Evolutionary conservation across 768 basidiomycete genomes (phyloP).

Genomic region (Hemileccinum rubropunctum): DNA sequence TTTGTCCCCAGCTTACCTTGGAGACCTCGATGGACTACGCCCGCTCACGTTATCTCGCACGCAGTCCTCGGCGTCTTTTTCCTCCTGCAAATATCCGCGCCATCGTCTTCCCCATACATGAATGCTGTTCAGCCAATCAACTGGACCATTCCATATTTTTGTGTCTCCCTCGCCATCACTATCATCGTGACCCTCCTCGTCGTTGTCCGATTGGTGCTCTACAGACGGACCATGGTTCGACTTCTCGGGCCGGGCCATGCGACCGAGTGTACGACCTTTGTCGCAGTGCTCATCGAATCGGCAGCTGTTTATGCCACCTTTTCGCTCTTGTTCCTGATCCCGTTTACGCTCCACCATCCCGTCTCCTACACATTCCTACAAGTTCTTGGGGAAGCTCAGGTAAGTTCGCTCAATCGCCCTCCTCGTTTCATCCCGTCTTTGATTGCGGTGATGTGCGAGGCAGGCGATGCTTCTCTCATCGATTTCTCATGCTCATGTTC

Average conservation of each 20-base stretch:
- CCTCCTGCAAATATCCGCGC: constrained; percentile 24
- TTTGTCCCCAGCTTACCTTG: background rate
- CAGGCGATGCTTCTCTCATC: background rate
- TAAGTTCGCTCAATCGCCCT: constrained; percentile 6
- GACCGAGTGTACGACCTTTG: constrained; percentile 24
- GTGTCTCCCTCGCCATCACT: constrained; percentile 26
- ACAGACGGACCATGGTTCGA: constrained; percentile 20
- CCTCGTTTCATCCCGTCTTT: too few relatives aligned
- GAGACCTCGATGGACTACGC: background rate
- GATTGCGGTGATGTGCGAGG: too few relatives aligned
- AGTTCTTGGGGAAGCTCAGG: constrained; percentile 34
- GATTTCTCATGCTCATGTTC: constrained; percentile 1
- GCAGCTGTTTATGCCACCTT: constrained; percentile 30
- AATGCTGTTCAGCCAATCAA: constrained; percentile 12
- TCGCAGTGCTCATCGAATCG: constrained; percentile 27
- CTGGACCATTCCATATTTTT: constrained; percentile 29
- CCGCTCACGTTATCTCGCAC: background rate
- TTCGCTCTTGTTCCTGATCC: constrained; percentile 25
- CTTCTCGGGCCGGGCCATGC: constrained; percentile 22
- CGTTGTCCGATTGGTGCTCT: constrained; percentile 23
- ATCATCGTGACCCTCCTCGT: constrained; percentile 25
- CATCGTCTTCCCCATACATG: constrained; percentile 26
- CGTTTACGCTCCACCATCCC: constrained; percentile 20
- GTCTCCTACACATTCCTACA: constrained; percentile 35
- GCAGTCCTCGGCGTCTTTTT: constrained; percentile 26